phyloP scores from a whole-genome alignment of 2,329 filamentous ascomycete genomes.

The Ophiostoma australiae region DNA sequence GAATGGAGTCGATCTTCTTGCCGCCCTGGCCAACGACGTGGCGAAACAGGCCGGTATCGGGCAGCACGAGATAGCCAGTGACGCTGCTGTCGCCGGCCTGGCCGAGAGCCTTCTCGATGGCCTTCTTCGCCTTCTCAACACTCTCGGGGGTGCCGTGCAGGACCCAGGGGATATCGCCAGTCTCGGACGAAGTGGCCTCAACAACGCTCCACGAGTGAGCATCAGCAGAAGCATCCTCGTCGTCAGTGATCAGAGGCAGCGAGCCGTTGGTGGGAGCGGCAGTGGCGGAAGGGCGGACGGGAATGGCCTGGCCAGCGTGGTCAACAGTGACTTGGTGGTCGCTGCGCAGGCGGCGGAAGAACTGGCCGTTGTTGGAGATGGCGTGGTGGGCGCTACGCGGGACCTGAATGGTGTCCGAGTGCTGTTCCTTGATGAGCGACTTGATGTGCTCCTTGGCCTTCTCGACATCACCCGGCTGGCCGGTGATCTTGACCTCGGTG shows the following conservation, averaged over 20 bases:
- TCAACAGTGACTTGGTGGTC: constrained; percentile 87
- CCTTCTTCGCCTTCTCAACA: constrained; percentile 73
- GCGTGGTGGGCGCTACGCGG: constrained; percentile 78
- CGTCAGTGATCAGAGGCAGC: constrained; percentile 91
- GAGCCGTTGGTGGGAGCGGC: constrained; percentile 56
- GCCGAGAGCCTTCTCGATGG: constrained; percentile 67
- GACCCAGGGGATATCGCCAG: constrained; percentile 81
- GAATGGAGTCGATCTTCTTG: constrained; percentile 86
- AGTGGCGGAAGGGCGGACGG: constrained; percentile 59
- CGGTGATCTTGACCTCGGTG: constrained; percentile 80
- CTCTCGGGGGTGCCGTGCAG: constrained; percentile 74
- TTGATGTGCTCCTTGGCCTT: constrained; percentile 83
- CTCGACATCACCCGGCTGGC: constrained; percentile 71
- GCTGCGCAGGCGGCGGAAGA: constrained; percentile 85
- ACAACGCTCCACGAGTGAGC: constrained; percentile 81
- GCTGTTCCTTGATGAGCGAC: constrained; percentile 73
- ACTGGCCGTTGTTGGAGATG: constrained; percentile 81
- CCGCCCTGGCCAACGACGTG: constrained; percentile 86
- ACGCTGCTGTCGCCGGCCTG: constrained; percentile 64
- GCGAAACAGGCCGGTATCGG: constrained; percentile 83
- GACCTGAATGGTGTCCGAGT: constrained; percentile 81
- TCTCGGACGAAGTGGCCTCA: constrained; percentile 52
- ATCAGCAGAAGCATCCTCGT: constrained; percentile 58
- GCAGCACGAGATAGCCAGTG: constrained; percentile 82
- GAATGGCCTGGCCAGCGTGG: constrained; percentile 74